phyloP scores from a whole-genome alignment of 768 basidiomycete species.

The Suillus paluster region DNA sequence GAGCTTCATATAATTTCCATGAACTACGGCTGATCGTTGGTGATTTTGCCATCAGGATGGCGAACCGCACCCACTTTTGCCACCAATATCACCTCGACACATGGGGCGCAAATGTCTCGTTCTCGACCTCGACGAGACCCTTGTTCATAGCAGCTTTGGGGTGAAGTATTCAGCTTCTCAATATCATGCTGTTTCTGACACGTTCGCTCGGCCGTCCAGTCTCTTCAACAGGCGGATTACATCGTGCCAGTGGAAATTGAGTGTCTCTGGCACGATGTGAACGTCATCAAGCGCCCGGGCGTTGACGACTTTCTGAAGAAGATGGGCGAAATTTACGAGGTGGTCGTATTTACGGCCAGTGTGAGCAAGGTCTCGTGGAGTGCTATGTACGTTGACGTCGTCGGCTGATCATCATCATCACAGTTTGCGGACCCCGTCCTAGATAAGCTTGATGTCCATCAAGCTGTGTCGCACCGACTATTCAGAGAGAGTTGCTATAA shows the following conservation, averaged over 20 bases:
- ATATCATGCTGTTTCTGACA: conserved; percentile 15
- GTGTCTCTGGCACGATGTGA: conserved; percentile 93
- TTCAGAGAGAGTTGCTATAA: conserved; percentile 97
- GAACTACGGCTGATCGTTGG: background rate
- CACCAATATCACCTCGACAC: conserved; percentile 73
- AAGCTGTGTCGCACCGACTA: conserved; percentile 84
- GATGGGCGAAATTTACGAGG: conserved; percentile 95
- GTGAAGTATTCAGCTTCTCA: conserved; percentile 45
- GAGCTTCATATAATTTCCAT: conserved; percentile 33
- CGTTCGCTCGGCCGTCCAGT: conserved; percentile 44
- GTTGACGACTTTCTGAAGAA: conserved; percentile 93
- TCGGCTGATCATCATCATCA: conserved; percentile 7
- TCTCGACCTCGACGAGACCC: conserved; percentile 92
- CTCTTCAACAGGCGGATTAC: conserved; percentile 87
- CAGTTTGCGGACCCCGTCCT: conserved; percentile 96
- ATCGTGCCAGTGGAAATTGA: conserved; percentile 97
- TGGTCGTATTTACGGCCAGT: conserved; percentile 94
- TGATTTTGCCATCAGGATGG: conserved; percentile 61
- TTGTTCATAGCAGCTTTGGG: conserved; percentile 94
- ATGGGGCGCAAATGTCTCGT: conserved; percentile 88
- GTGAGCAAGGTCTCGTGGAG: conserved; percentile 76
- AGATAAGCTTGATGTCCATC: conserved; percentile 88
- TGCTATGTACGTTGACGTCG: conserved; percentile 1
- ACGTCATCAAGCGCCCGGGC: conserved; percentile 95
- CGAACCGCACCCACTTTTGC: conserved; percentile 77